Evolutionary conservation across 2,329 filamentous ascomycete species (phyloP).

Genomic region (Diaporthe sp.): DNA sequence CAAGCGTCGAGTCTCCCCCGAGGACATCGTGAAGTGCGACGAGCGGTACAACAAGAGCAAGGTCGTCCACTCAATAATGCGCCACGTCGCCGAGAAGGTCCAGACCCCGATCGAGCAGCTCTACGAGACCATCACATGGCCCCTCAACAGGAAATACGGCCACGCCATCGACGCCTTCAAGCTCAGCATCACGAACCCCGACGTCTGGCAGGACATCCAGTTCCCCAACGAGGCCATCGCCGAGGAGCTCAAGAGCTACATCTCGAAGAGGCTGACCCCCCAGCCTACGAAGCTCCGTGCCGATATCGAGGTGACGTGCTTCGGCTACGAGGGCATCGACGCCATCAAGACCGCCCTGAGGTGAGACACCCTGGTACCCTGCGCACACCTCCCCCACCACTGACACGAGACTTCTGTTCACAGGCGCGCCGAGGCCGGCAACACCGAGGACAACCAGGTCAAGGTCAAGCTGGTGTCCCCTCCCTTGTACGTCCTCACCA

Average conservation of each 20-base stretch:
- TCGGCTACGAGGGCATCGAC: slow-evolving; percentile 97
- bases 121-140: slow-evolving; percentile 96
- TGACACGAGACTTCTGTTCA: neutral
- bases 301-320: slow-evolving; percentile 96
- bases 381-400: too few species aligned
- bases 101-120: slow-evolving; percentile 92
- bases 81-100: slow-evolving; percentile 95
- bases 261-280: slow-evolving; percentile 95
- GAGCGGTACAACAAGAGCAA: slow-evolving; percentile 99
- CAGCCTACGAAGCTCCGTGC: slow-evolving; percentile 99
- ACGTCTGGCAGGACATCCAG: slow-evolving; percentile 92
- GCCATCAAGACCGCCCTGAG: slow-evolving; percentile 94
- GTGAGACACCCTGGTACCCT: slow-evolving; percentile 45
- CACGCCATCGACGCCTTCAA: slow-evolving; percentile 99
- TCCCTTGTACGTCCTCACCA: slow-evolving; percentile 95
- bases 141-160: slow-evolving; percentile 96
- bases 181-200: slow-evolving; percentile 97
- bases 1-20: slow-evolving; percentile 96
- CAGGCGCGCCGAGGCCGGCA: slow-evolving; percentile 83
- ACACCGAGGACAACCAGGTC: slow-evolving; percentile 92
- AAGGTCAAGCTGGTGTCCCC: slow-evolving; percentile 99
- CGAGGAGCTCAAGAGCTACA: slow-evolving; percentile 93
- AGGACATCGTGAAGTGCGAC: slow-evolving; percentile 98
- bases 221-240: slow-evolving; percentile 89
- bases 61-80: slow-evolving; percentile 99